phyloP scores from a whole-genome alignment of 768 basidiomycete genomes.

The Tulasnella sp. region DNA sequence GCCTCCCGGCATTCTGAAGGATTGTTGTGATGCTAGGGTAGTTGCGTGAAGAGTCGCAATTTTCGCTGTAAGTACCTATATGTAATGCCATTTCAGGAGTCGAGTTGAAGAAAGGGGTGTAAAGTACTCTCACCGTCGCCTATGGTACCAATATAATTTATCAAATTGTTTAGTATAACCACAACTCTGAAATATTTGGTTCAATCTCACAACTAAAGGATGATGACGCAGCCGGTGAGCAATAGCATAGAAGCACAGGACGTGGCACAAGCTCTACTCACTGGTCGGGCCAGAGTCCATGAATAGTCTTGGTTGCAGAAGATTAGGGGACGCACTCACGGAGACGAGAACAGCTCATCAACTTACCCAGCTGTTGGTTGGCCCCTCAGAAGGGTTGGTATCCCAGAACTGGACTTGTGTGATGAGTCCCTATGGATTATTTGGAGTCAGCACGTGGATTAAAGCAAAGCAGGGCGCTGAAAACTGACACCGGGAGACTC shows the following conservation, averaged over 20 bases:
- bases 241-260: background rate
- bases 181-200: background rate
- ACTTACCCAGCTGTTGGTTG: conserved; percentile 54
- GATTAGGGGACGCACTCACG: background rate
- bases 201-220: conserved; percentile 2
- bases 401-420: conserved; percentile 68
- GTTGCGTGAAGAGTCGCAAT: conserved; percentile 24
- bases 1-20: conserved; percentile 19
- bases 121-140: no score
- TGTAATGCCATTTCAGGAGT: no score
- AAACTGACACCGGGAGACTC: conserved; percentile 50
- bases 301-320: conserved; percentile 15
- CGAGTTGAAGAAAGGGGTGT: no score
- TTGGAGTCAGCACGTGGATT: background rate
- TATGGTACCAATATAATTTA: background rate
- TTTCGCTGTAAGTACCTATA: conserved; percentile 21
- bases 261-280: conserved; percentile 23
- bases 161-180: no score
- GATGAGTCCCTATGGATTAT: conserved; percentile 40
- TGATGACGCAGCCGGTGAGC: background rate
- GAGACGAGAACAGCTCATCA: no score
- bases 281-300: conserved; percentile 60
- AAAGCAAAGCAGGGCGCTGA: background rate
- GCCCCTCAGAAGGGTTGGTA: conserved; percentile 49
- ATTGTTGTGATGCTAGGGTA: conserved; percentile 23